phyloP scores from a whole-genome alignment of 805 yeast genomes.

The Saccharomycopsis schoenii region DNA sequence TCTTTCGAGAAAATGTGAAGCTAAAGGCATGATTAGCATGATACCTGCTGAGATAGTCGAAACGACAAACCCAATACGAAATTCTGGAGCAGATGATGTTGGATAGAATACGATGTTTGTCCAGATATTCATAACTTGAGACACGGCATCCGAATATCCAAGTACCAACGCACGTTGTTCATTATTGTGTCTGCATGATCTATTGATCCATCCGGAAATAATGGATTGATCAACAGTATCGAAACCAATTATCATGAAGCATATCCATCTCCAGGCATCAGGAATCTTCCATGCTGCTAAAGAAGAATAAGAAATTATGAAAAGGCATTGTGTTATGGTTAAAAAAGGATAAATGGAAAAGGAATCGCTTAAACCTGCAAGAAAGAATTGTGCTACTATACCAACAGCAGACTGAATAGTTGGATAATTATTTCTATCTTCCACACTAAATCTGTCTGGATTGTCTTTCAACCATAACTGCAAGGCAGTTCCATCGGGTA shows the following conservation, averaged over 20 bases:
- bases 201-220: neutral
- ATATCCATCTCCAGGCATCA: slow-evolving; percentile 21
- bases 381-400: slow-evolving; percentile 27
- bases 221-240: neutral
- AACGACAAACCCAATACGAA: neutral
- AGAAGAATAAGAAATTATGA: slow-evolving; percentile 40
- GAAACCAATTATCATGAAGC: neutral
- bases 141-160: neutral
- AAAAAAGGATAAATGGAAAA: slow-evolving; percentile 37
- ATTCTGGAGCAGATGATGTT: neutral
- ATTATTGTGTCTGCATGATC: neutral
- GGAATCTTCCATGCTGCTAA: slow-evolving; percentile 48
- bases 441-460: slow-evolving; percentile 29
- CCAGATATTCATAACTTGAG: neutral
- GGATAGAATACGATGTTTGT: neutral
- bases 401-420: slow-evolving; percentile 51
- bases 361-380: slow-evolving; percentile 43
- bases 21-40: neutral
- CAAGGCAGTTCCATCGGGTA: slow-evolving; percentile 36
- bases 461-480: slow-evolving; percentile 39
- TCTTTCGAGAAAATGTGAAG: neutral
- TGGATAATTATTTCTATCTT: slow-evolving; percentile 37
- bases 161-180: neutral
- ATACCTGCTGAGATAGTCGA: neutral
- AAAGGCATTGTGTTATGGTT: slow-evolving; percentile 40